Percentiles rank a stretch among this genome's conserved stretches.
These are phyloP conservation scores for Cylindrotheca closterium DNA, from an alignment of 108 stramenopile genomes.

Conservation along the genomic window DNA sequence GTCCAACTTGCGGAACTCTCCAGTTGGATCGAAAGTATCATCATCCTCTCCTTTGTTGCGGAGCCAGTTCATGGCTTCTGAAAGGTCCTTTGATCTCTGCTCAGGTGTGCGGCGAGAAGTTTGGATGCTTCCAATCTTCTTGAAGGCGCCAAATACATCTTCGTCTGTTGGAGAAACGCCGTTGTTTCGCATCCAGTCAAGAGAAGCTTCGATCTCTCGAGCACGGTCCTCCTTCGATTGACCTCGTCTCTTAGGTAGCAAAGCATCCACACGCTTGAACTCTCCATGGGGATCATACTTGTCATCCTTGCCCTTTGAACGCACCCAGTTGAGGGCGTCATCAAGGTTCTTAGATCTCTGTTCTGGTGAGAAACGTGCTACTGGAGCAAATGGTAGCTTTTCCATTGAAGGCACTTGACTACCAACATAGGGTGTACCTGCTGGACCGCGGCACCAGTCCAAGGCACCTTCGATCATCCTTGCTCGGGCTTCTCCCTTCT, in stretches of 20 bases:
- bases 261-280: constrained; percentile 2
- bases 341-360: constrained; percentile 3
- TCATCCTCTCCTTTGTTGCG: constrained; percentile 33
- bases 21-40: constrained; percentile 6
- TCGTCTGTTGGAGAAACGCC: constrained; percentile 14
- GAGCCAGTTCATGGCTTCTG: constrained; percentile 30
- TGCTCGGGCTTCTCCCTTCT: neutral
- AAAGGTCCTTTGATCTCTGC: constrained; percentile 13
- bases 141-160: constrained; percentile 10
- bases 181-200: constrained; percentile 20
- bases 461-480: neutral
- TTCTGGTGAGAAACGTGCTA: constrained; percentile 3
- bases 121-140: constrained; percentile 12
- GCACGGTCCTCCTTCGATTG: constrained; percentile 10
- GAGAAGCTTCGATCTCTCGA: constrained; percentile 12
- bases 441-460: neutral
- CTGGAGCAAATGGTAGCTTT: constrained; percentile 7
- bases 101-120: constrained; percentile 17
- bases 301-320: constrained; percentile 9
- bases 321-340: constrained; percentile 18
- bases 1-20: constrained; percentile 20
- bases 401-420: neutral
- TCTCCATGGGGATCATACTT: constrained; percentile 1
- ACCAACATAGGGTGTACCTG: neutral
- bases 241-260: constrained; percentile 5